These are phyloP conservation scores for Tubosaeta brunneosetosa DNA, from an alignment of 768 basidiomycete species.

Conservation along the genomic window DNA sequence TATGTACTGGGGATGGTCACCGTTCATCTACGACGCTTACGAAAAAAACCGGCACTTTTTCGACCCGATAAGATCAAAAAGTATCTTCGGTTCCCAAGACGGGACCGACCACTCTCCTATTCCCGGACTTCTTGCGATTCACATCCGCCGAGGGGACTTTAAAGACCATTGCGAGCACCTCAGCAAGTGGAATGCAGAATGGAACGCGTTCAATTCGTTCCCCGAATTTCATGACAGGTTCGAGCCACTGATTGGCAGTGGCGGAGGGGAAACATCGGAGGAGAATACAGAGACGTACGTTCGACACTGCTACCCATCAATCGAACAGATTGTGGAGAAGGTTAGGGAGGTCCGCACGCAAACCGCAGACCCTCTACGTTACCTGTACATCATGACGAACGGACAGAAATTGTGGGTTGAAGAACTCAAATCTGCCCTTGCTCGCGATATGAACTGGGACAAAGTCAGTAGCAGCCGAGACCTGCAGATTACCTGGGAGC, in stretches of 20 bases:
- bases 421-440: constrained; percentile 36
- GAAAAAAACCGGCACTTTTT: constrained; percentile 29
- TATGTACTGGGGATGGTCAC: constrained; percentile 37
- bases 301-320: constrained; percentile 40
- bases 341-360: constrained; percentile 32
- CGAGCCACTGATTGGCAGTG: constrained; percentile 25
- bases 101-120: constrained; percentile 19
- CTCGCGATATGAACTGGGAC: constrained; percentile 33
- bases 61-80: neutral
- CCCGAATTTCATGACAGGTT: constrained; percentile 39
- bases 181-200: constrained; percentile 31
- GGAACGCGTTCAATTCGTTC: constrained; percentile 44
- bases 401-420: constrained; percentile 39
- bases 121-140: constrained; percentile 44
- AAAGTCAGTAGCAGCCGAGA: constrained; percentile 41
- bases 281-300: constrained; percentile 26
- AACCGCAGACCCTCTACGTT: constrained; percentile 24
- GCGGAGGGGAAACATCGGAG: constrained; percentile 12
- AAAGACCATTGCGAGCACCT: constrained; percentile 41
- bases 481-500: constrained; percentile 37
- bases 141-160: constrained; percentile 51
- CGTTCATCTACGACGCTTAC: constrained; percentile 31
- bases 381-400: constrained; percentile 48
- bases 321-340: constrained; percentile 40
- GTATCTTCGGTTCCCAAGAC: neutral